phyloP scores from a whole-genome alignment of 352 stramenopile species.

The Phytopythium chamaehyphon region DNA sequence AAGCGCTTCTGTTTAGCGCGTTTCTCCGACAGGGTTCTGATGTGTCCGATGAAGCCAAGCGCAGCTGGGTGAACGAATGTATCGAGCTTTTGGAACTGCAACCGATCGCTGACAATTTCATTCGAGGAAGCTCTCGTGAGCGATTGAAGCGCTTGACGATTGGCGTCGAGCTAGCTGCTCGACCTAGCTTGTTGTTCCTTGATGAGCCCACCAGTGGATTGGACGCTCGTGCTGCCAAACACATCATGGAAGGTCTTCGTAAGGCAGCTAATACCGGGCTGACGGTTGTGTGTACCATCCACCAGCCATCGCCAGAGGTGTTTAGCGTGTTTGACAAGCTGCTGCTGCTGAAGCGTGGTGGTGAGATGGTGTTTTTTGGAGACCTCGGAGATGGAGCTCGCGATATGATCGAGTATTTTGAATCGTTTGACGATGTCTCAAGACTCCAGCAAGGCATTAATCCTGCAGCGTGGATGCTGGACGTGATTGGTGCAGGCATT shows the following conservation, averaged over 20 bases:
- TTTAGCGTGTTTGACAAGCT: conserved; percentile 88
- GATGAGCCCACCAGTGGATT: conserved; percentile 60
- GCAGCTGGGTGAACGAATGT: conserved; percentile 62
- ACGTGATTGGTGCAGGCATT: conserved; percentile 45
- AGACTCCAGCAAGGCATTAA: conserved; percentile 27
- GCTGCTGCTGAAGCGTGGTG: conserved; percentile 64
- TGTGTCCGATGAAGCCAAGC: conserved; percentile 29
- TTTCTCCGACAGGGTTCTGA: conserved; percentile 54
- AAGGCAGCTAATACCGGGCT: conserved; percentile 60
- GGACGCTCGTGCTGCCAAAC: conserved; percentile 62
- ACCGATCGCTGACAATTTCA: conserved; percentile 40
- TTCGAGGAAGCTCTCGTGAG: conserved; percentile 34
- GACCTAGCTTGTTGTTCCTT: conserved; percentile 47
- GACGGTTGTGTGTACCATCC: conserved; percentile 61
- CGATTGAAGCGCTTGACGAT: conserved; percentile 54
- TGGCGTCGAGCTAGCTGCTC: conserved; percentile 37
- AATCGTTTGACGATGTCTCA: conserved; percentile 24
- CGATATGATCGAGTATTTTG: conserved; percentile 47
- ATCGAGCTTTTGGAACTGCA: conserved; percentile 73
- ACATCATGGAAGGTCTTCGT: conserved; percentile 55
- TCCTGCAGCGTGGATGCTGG: conserved; percentile 87
- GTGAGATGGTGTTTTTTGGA: conserved; percentile 50
- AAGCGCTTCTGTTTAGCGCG: conserved; percentile 88
- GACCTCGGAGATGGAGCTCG: conserved; percentile 27
- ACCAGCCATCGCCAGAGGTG: conserved; percentile 30